A percentile compares a stretch with the other conserved stretches of the same genome.
Conservation (phyloP, 805 yeast genomes). For the Priceomyces castillae region DNA sequence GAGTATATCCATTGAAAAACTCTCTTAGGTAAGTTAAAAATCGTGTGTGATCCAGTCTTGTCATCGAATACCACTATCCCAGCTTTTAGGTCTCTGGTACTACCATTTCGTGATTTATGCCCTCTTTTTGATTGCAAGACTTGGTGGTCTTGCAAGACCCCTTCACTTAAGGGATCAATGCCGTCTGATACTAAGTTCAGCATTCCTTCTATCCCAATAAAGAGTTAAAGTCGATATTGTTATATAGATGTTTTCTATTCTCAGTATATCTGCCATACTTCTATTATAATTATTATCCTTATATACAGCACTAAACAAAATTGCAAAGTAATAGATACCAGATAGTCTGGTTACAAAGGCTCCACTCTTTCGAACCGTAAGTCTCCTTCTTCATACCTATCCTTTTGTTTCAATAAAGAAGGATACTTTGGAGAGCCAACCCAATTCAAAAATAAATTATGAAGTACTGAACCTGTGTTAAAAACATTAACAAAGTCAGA, state of each 20-base stretch:
- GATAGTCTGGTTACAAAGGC: constrained; percentile 19
- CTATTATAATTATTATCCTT: no score
- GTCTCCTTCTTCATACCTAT: constrained; percentile 21
- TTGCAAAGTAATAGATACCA: background rate
- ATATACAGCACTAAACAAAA: constrained; percentile 1
- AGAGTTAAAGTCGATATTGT: background rate
- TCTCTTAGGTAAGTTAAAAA: constrained; percentile 18
- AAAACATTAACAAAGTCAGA: constrained; percentile 33
- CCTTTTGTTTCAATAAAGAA: constrained; percentile 18
- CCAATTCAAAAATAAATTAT: constrained; percentile 38
- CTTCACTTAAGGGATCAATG: background rate
- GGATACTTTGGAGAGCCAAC: constrained; percentile 29
- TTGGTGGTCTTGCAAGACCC: background rate
- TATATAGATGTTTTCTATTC: background rate
- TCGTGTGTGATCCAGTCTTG: background rate
- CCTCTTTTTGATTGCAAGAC: background rate
- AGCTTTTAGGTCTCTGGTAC: background rate
- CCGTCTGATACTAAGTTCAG: background rate
- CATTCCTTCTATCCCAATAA: background rate
- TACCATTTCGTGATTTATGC: background rate
- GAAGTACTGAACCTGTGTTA: constrained; percentile 19
- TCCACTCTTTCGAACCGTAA: constrained; percentile 22
- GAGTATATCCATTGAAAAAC: constrained; percentile 29
- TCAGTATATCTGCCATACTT: background rate
- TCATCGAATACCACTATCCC: background rate